Base-by-base conservation (phyloP, 306 rosid species). In the Medicago ruthenica region DNA sequence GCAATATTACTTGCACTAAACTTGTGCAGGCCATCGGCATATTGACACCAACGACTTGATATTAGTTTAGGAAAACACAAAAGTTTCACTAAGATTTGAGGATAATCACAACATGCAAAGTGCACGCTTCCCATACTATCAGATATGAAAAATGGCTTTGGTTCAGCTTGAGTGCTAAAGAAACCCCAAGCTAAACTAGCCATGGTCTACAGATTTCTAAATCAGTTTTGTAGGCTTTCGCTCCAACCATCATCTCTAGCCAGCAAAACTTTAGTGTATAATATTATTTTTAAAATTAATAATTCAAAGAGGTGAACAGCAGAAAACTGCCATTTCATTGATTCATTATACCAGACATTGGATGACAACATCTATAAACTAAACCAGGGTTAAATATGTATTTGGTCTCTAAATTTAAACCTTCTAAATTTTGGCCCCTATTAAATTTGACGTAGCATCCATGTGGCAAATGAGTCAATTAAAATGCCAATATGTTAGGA, bases 231-330 rank as follows among this genome's bases (percentile, higher is more conserved):
- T 10, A 57, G 48, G 18, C 20, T 54, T 41, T 64, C 27, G 20
- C 53, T 64, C 68, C 75, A 62, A 66, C n/a, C 66, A 65, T 10
- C 58, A 71, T 82, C 66, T 71, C 77, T 15, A 76, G 61, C n/a
- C 44, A 76, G 64, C 76, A 42, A 50, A 76, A 21, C 48, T 36
- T 45, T 7, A 34, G 58, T 55, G 55, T 20, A 44, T 27, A 31
- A 17, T 12, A 69, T 70, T 42, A 4, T 53, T 50, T 17, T 24
- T 5, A 20, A 9, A 40, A 40, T 53, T 16, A 9, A 48, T 9
- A 24, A 65, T 54, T 48, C 31, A 24, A 47, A 54, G 54, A 1
- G 36, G 41, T 24, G 53, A 65, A 18, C 36, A 77, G 36, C 11
- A 53, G 59, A 82, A 77, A 57, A 15, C 48, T 18, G 54, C 37